These are phyloP conservation scores for Hypomyces perniciosus DNA, from an alignment of 2,329 filamentous ascomycete species.

Conservation along the genomic window DNA sequence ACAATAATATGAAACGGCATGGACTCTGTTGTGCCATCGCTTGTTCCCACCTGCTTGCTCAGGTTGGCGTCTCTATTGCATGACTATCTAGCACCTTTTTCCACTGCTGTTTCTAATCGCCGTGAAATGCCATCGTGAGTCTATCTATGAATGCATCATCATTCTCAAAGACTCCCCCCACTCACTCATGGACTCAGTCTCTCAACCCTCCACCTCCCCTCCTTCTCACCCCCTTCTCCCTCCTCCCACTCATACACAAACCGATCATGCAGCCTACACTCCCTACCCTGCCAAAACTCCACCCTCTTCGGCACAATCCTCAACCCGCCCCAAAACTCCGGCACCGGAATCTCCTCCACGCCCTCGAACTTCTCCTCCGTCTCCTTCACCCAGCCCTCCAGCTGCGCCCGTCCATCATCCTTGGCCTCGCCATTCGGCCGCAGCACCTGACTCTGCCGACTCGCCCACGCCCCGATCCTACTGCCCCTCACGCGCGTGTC, in stretches of 20 bases:
- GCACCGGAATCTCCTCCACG: constrained; percentile 75
- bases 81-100: no score
- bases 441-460: constrained; percentile 76
- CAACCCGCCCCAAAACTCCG: constrained; percentile 90
- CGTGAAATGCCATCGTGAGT: neutral
- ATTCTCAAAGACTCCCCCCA: neutral
- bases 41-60: no score
- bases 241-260: constrained; percentile 72
- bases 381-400: constrained; percentile 74
- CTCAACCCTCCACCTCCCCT: constrained; percentile 57
- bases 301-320: constrained; percentile 78
- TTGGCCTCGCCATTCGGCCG: constrained; percentile 28
- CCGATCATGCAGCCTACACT: constrained; percentile 86
- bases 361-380: constrained; percentile 70
- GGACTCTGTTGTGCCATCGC: no score
- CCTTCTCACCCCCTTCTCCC: constrained; percentile 32
- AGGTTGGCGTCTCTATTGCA: no score
- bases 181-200: constrained; percentile 61
- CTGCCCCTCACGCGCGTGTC: constrained; percentile 70
- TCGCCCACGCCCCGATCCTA: constrained; percentile 88
- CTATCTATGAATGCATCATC: no score
- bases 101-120: no score
- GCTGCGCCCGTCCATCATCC: constrained; percentile 63
- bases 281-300: constrained; percentile 94
- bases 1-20: no score